These are phyloP conservation scores for Chlamydomonas schloesseri DNA, from an alignment of 139 green algal genomes.

Conservation along the genomic window DNA sequence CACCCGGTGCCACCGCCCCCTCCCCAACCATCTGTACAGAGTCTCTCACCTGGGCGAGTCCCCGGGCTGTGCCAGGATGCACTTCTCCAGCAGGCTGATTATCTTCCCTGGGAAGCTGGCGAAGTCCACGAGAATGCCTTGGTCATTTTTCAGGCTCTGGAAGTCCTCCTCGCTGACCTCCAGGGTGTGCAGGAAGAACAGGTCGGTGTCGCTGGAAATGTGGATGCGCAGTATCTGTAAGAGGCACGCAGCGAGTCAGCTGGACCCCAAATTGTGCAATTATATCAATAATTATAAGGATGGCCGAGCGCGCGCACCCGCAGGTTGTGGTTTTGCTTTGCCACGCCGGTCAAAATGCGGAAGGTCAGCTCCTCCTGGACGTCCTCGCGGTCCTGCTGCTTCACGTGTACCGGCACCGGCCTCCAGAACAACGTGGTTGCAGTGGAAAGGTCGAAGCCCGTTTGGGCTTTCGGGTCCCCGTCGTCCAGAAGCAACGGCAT, in stretches of 20 bases:
- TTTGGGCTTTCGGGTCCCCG: constrained; percentile 1
- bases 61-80: constrained; percentile 63
- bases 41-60: constrained; percentile 67
- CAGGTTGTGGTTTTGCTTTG: constrained; percentile 73
- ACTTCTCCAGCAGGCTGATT: constrained; percentile 88
- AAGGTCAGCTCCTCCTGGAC: constrained; percentile 71
- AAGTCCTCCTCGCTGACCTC: constrained; percentile 95
- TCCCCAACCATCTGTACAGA: too few species aligned
- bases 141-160: constrained; percentile 83
- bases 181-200: constrained; percentile 85
- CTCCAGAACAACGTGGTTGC: constrained; percentile 83
- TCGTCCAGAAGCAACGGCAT: constrained; percentile 65
- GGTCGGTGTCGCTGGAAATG: constrained; percentile 83
- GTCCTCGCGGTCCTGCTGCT: constrained; percentile 74
- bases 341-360: constrained; percentile 76
- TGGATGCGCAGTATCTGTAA: constrained; percentile 79
- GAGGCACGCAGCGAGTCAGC: not conserved
- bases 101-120: constrained; percentile 88
- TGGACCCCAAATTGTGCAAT: not conserved
- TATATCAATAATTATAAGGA: not conserved
- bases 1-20: too few species aligned
- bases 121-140: constrained; percentile 96
- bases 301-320: constrained; percentile 45
- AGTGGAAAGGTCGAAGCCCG: constrained; percentile 73
- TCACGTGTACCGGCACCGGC: constrained; percentile 71